Evolutionary conservation across 768 basidiomycete genomes (phyloP), one percentile per base, ranked within the genome.

Genomic region (Pholiota molesta): DNA sequence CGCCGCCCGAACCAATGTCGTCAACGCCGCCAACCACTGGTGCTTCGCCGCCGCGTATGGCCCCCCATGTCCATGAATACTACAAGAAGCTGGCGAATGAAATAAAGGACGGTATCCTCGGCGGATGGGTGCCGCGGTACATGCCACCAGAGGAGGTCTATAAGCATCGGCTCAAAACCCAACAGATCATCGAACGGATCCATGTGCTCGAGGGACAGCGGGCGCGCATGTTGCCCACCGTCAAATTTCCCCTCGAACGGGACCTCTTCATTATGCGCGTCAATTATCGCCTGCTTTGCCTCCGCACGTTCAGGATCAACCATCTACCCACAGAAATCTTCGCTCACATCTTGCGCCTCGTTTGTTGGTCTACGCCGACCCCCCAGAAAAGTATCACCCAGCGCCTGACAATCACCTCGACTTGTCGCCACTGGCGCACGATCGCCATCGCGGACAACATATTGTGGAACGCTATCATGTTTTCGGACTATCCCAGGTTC

Each of bases 251-350:
- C 28, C 64, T 74, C 42, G 72, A 77, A 42, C 65, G 75, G 26
- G 51, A 69, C 9, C 69, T 80, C 16, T 71, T 75, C 58, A 52
- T 75, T 63, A 74, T 76, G 37, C 76, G 77, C 26, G 49, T 73
- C n/a, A 66, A 73, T 19, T 79, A 76, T 55, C 60, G 68, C 19
- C 55, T 71, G 10, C 65, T 64, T 11, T 77, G 79, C 54, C 66
- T 64, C 42, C 72, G 77, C 23, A 74, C 76, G 35, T 89, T 90
- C 71, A 82, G 82, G 47, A 74, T 91, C 63, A 83, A 83, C 72
- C 79, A 86, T 35, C 79, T 91, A 3, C 91, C 90, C 2, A 71
- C 77, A 31, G 91, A 92, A 70, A 85, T 92, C 59, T 74, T 91
- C 62, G 74, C 73, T 73, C 81, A 84, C 61, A 88, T 92, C 65